Conservation (phyloP, 805 yeast genomes). For the Cyberlindnera mycetangii region DNA sequence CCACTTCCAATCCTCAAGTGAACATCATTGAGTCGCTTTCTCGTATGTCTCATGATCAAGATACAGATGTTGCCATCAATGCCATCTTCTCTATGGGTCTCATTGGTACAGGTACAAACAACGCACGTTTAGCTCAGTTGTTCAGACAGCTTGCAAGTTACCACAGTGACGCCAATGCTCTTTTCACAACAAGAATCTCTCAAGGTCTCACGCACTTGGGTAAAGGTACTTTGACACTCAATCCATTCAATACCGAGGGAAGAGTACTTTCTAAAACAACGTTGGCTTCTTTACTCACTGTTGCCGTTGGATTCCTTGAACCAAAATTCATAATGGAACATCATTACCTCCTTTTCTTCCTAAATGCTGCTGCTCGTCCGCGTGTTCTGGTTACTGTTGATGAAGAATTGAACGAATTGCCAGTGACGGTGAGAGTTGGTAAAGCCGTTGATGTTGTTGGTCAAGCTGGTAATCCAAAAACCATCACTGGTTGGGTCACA, state of each 20-base stretch:
- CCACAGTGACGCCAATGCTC: conserved; percentile 86
- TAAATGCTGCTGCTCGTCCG: conserved; percentile 88
- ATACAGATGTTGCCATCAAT: conserved; percentile 88
- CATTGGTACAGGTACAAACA: conserved; percentile 98
- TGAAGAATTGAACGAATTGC: conserved; percentile 73
- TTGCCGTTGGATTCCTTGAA: conserved; percentile 77
- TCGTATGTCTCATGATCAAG: conserved; percentile 94
- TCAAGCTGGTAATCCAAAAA: conserved; percentile 98
- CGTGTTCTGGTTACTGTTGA: conserved; percentile 91
- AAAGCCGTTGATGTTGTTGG: conserved; percentile 99
- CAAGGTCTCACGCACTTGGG: conserved; percentile 95
- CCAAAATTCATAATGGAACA: conserved; percentile 82
- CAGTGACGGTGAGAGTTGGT: conserved; percentile 96
- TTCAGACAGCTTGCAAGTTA: conserved; percentile 93
- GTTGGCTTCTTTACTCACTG: conserved; percentile 84
- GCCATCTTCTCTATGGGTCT: conserved; percentile 97
- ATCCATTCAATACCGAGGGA: conserved; percentile 87
- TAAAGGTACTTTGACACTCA: conserved; percentile 88
- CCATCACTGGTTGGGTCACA: conserved; percentile 99
- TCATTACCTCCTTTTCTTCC: conserved; percentile 80
- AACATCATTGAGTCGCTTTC: conserved; percentile 95
- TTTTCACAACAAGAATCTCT: conserved; percentile 90
- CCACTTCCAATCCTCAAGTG: conserved; percentile 93
- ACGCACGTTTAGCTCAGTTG: conserved; percentile 95
- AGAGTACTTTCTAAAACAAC: conserved; percentile 84